A percentile compares a stretch with the other conserved stretches of the same genome.
These are phyloP conservation scores for Ustilago sp. DNA, from an alignment of 1,284 basidiomycete genomes.

Conservation along the genomic window DNA sequence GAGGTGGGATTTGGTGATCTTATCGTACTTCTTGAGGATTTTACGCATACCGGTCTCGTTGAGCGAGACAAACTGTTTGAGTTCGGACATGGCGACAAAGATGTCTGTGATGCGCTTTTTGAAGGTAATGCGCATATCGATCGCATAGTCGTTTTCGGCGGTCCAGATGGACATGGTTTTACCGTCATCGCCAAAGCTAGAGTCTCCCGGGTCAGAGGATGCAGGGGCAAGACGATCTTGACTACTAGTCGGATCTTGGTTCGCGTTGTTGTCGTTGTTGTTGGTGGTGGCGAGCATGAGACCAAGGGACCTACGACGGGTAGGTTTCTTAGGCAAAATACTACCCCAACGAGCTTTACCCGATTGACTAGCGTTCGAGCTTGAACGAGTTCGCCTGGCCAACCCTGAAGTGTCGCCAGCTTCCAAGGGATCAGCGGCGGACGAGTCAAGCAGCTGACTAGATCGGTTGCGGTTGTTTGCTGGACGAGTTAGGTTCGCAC, in stretches of 20 bases:
- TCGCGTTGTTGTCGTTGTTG: neutral
- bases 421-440: conserved; percentile 26
- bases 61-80: conserved; percentile 91
- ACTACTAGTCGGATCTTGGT: conserved; percentile 20
- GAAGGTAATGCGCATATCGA: conserved; percentile 87
- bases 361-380: conserved; percentile 46
- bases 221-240: conserved; percentile 35
- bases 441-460: conserved; percentile 41
- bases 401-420: conserved; percentile 31
- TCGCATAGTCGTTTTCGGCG: conserved; percentile 83
- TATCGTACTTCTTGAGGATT: conserved; percentile 99
- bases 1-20: conserved; percentile 87
- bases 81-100: conserved; percentile 81
- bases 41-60: conserved; percentile 96
- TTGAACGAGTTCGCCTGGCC: conserved; percentile 28
- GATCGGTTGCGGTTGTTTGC: conserved; percentile 36
- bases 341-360: conserved; percentile 42
- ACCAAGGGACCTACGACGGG: conserved; percentile 49
- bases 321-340: conserved; percentile 52
- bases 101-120: conserved; percentile 89
- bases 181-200: conserved; percentile 43
- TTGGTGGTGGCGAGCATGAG: conserved; percentile 30
- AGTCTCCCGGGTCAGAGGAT: conserved; percentile 46
- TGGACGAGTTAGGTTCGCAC: conserved; percentile 16
- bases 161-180: conserved; percentile 76